Evolutionary conservation across 768 basidiomycete genomes (phyloP), one percentile per base, ranked within the genome.

Genomic region (Mrakia frigida): DNA sequence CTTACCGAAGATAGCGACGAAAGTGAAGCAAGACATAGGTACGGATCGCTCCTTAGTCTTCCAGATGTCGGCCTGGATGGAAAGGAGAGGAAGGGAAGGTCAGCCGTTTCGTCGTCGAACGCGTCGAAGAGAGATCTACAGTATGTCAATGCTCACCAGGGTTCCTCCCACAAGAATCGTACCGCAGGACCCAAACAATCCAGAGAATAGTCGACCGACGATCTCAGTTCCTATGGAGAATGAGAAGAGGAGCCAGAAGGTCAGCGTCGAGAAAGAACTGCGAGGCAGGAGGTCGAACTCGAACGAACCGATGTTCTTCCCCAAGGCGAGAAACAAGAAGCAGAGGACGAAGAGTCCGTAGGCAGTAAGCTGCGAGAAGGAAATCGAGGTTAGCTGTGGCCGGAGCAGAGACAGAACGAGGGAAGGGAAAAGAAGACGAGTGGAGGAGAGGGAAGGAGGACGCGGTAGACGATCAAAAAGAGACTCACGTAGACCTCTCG

Each of bases 151-250:
- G n/a, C 46, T 16, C 46, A 50, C 46, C 43, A 78, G 70, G 1
- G 67, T 79, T 59, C 79, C 77, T 43, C 80, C 80, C 61, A 81
- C 79, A 33, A 81, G 74, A 43, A 80, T 81, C 10, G 80, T 81
- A 6, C 80, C 80, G 43, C 73, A 74, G 6, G 70, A 78, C 5
- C 80, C 80, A 23, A 81, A 79, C 21, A 77, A 2, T 21, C 80
- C 80, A 10, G 73, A 73, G 21, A 81, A 71, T 21, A 77, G n/a
- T 11, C 80, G 77, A 1, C 79, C 80, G 73, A 77, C 70, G 37
- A 80, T 78, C 37, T 74, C 74, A 16, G 73, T 75, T 3, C 67
- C 77, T 53, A 80, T 78, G 79, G 78, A 6, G 18, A 7, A 31
- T 33, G 35, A 33, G 31, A 31, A 35, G 18, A 28, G n/a, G 28